Evolutionary conservation across 331 rosid genomes (phyloP), one percentile per base, ranked within the genome.

Genomic region (Spiraea crenata): DNA sequence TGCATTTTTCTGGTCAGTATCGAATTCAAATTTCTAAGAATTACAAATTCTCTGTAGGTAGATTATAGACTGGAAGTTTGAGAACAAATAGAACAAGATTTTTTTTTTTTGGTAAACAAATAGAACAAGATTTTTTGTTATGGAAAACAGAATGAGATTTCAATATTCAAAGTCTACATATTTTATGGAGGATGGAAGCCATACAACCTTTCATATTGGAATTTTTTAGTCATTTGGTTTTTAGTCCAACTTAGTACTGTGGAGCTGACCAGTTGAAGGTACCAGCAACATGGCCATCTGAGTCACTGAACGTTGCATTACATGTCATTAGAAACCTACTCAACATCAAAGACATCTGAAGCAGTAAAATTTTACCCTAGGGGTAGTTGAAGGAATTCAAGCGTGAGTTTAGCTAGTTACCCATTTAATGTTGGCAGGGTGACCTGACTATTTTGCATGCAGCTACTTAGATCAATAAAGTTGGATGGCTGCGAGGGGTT

Each of bases 351-450:
- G 57, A 13, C 31, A 31, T 38, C 12, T 67, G 25, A 11, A 37
- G 60, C 15, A 50, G 34, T 35, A 14, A 5, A 31, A 57, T 57
- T 14, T 38, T 49, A 38, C 34, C 60, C 45, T 31, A 12, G 9
- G 19, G 25, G 55, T 41, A 47, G 69, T 9, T 31, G 49, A 76
- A n/a, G 8, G 47, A n/a, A 58, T 44, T 0, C 25, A 46, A 37
- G 65, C 12, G 70, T 44, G 17, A 57, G 44, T 41, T 45, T 13
- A 75, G 50, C 50, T 41, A 69, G 47, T 69, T 85, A 92, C 98
- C 98, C 98, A 77, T 92, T 90, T 81, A 92, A 79, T 64, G 91
- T 92, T 77, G 96, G 98, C 61, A 92, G 34, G 2, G 89, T 86
- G 72, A 92, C 65, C 17, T 83, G 80, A 64, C 92, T 75, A 78